Base-by-base conservation (phyloP, 164 flowering plant genomes). In the Tetracentron sinense region DNA sequence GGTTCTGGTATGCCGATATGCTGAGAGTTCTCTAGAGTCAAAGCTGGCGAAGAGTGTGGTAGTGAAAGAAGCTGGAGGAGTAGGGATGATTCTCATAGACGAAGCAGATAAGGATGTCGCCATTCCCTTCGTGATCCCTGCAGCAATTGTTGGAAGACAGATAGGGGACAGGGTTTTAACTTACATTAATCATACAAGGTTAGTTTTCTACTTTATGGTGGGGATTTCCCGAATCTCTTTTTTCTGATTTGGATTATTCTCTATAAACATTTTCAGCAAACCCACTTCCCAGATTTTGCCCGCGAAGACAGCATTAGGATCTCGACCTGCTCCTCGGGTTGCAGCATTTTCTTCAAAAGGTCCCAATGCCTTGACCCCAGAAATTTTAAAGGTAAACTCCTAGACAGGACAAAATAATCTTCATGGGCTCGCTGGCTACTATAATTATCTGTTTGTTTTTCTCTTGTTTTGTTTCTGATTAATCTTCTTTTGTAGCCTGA, bases 341-440 rank as follows among this genome's bases (percentile, higher is more conserved):
- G 74, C 92, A 16, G 71, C 85, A 54, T 90, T 90, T 77, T 87
- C 93, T 76, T 85, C 94, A 0, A 84, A 78, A 73, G 96, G 96
- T 52, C 96, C 96, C 25, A 90, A 82, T 72, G 22, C 77, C 28
- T 62, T 90, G 55, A 83, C 84, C 22, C 94, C 88, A 6, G 86
- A 83, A 71, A 83, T 90, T 60, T 65, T 90, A 64, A 90, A 90
- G 92, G 96, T 89, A 75, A 58, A 21, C 66, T 33, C 28, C 23
- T 27, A 15, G 17, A 15, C 12, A 56, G 14, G n/a, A 47, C 22
- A 21, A 20, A 42, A 46, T 28, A 50, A 27, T 31, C 33, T 56
- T 4, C 28, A 22, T 44, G 16, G 10, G 38, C 38, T 53, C 20
- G 7, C n/a, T 53, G 23, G 48, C 21, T 42, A 26, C 31, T n/a